Conservation (phyloP, 352 stramenopile species). For the Phytophthora chlamydospora region DNA sequence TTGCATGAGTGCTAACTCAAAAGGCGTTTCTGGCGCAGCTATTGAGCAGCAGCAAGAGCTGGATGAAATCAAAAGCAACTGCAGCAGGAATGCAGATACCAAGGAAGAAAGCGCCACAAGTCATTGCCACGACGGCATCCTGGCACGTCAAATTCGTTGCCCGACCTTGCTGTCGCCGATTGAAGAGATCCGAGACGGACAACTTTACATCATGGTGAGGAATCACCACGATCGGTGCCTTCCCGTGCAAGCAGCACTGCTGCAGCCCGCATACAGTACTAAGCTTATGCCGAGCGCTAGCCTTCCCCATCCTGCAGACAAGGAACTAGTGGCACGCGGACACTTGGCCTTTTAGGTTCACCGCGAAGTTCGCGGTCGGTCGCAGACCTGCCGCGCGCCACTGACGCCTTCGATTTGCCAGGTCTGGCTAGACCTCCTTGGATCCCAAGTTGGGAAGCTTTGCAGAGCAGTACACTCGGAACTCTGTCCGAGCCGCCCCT, state of each 20-base stretch:
- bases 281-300: not conserved
- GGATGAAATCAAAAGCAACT: no score
- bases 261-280: no score
- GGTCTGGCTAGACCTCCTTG: conserved; percentile 20
- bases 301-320: conserved; percentile 1
- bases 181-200: conserved; percentile 2
- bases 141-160: not conserved
- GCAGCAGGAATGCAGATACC: no score
- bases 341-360: conserved; percentile 1
- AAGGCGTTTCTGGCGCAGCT: no score
- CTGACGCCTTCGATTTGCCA: conserved; percentile 35
- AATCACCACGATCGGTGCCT: conserved; percentile 18
- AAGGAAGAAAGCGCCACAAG: no score
- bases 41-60: no score
- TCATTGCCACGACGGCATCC: no score
- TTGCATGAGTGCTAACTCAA: no score
- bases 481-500: conserved; percentile 11
- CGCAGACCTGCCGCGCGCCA: conserved; percentile 4
- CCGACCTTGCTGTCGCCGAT: conserved; percentile 13
- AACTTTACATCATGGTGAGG: conserved; percentile 3
- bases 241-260: no score
- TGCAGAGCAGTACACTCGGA: not conserved
- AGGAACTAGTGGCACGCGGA: conserved; percentile 4
- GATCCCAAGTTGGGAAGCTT: no score
- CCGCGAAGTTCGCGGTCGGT: not conserved